phyloP scores from a whole-genome alignment of 2,329 filamentous ascomycete species.

The Fusarium redolens region DNA sequence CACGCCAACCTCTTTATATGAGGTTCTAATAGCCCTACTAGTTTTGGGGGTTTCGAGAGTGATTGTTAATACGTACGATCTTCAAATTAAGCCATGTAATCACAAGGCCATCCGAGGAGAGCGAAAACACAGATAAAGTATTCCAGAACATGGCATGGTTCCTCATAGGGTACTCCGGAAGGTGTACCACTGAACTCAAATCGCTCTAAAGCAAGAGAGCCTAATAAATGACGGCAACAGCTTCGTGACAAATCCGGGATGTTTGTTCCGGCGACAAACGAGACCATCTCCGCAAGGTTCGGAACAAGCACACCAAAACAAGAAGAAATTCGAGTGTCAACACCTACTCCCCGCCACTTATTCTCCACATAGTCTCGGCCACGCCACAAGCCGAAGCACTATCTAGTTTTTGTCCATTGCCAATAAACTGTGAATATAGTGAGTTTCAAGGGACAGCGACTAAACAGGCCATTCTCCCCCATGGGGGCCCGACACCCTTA shows the following conservation, averaged over 20 bases:
- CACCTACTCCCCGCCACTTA: neutral
- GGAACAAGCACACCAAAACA: neutral
- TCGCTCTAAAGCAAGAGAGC: neutral
- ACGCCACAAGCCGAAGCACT: neutral
- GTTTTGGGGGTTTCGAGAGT: neutral
- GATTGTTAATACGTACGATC: accelerated
- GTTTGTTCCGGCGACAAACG: neutral
- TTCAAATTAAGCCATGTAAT: neutral
- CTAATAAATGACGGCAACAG: too few relatives aligned
- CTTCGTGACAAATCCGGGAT: neutral
- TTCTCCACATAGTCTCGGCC: neutral
- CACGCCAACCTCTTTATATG: accelerated
- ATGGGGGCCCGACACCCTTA: too few relatives aligned
- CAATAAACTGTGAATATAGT: too few relatives aligned
- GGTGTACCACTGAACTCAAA: neutral
- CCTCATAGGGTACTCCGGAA: neutral
- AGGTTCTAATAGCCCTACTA: neutral
- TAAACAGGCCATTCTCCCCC: too few relatives aligned
- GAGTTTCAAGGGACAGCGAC: too few relatives aligned
- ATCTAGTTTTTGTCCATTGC: too few relatives aligned
- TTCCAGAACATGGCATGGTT: neutral
- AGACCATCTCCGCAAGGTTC: neutral
- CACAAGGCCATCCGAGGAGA: neutral
- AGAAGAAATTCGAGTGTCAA: neutral
- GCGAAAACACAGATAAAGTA: neutral